These are phyloP conservation scores for Catharanthus roseus DNA, from an alignment of 257 asterid genomes.

Conservation along the genomic window DNA sequence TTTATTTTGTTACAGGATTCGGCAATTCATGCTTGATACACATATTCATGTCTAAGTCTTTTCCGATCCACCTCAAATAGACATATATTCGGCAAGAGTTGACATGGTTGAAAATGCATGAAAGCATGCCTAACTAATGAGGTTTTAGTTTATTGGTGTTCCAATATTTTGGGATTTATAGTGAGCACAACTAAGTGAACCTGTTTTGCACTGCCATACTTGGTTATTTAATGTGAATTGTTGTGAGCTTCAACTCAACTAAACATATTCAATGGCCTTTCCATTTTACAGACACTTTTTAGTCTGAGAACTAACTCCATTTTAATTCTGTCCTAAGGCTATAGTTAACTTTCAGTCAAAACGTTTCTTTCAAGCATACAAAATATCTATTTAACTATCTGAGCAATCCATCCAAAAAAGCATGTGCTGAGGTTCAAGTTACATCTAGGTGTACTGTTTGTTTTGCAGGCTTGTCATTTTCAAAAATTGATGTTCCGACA, in stretches of 20 bases:
- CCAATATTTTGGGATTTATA: background rate
- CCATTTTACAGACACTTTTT: background rate
- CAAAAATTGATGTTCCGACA: background rate
- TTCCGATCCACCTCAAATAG: background rate
- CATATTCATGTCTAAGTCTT: background rate
- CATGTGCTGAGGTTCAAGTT: background rate
- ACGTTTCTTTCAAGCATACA: background rate
- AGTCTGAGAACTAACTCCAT: conserved; percentile 43
- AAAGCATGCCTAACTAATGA: background rate
- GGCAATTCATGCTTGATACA: background rate
- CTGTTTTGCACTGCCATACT: background rate
- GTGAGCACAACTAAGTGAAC: background rate
- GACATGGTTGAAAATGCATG: background rate
- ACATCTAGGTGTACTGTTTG: background rate
- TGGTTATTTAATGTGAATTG: background rate
- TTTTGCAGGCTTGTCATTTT: background rate
- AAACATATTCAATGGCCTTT: background rate
- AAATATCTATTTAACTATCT: background rate
- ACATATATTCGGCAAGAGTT: background rate
- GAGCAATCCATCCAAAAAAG: background rate
- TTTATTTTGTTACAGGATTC: conserved; percentile 7
- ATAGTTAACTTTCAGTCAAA: background rate
- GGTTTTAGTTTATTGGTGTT: conserved; percentile 7
- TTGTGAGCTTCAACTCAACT: background rate
- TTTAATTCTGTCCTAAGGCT: background rate